These are phyloP conservation scores for Lipomyces japonicus DNA, from an alignment of 805 yeast genomes.

Conservation along the genomic window DNA sequence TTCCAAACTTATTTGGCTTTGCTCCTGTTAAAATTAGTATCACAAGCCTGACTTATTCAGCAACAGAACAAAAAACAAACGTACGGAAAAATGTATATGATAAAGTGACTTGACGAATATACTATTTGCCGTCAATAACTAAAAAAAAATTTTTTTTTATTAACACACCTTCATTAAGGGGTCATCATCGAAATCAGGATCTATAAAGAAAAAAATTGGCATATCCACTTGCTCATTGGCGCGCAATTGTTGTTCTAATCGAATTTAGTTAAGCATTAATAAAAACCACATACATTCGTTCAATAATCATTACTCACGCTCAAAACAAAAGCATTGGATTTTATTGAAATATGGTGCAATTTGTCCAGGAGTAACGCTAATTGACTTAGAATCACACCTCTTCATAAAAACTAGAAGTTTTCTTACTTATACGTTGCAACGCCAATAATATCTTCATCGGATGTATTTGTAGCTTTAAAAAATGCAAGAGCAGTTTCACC, in stretches of 20 bases:
- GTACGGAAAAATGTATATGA: neutral
- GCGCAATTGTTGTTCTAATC: slow-evolving; percentile 71
- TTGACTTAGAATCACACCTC: neutral
- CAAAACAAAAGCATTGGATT: slow-evolving; percentile 97
- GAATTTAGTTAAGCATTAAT: neutral
- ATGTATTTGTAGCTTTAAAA: slow-evolving; percentile 81
- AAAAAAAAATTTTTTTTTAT: neutral
- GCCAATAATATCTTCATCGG: slow-evolving; percentile 89
- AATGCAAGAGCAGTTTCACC: slow-evolving; percentile 98
- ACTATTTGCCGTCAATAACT: neutral
- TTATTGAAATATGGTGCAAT: slow-evolving; percentile 95
- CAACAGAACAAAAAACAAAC: neutral
- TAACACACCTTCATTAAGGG: slow-evolving; percentile 71
- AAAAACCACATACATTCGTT: neutral
- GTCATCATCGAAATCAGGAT: slow-evolving; percentile 91
- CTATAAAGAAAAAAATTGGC: slow-evolving; percentile 97
- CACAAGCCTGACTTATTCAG: neutral
- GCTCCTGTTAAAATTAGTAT: neutral
- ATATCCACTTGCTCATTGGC: slow-evolving; percentile 98
- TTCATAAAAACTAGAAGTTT: neutral
- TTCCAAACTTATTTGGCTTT: neutral
- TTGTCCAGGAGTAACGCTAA: slow-evolving; percentile 87
- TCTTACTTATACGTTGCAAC: slow-evolving; percentile 78
- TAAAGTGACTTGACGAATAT: neutral
- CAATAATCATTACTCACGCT: slow-evolving; percentile 34